Conservation (phyloP, 495 filamentous ascomycete species). For the Geoglossum glabrum region DNA sequence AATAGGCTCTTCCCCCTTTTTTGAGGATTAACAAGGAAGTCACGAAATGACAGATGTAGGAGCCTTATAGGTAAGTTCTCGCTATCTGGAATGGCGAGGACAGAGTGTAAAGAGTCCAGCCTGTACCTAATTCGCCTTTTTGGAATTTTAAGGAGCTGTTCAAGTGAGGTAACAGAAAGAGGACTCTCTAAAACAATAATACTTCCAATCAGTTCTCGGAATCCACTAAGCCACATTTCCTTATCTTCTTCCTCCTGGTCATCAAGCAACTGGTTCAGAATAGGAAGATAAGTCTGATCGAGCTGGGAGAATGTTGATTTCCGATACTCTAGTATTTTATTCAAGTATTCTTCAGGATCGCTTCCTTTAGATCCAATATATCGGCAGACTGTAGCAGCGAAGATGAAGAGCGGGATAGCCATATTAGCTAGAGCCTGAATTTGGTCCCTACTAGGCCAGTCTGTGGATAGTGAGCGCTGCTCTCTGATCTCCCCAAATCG, state of each 20-base stretch:
- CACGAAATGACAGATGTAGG: conserved; percentile 16
- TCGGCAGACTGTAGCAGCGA: too few species aligned
- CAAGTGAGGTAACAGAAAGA: too few species aligned
- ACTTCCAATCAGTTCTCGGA: conserved; percentile 16
- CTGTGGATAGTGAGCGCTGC: too few species aligned
- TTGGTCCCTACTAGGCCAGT: too few species aligned
- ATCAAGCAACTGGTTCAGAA: too few species aligned
- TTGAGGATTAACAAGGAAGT: conserved; percentile 12
- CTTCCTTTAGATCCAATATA: not conserved
- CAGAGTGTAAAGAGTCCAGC: conserved; percentile 15
- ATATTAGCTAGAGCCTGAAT: too few species aligned
- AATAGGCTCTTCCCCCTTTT: conserved; percentile 11
- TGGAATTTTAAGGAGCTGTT: too few species aligned
- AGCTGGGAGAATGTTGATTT: too few species aligned
- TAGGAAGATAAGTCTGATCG: too few species aligned
- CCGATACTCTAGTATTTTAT: too few species aligned
- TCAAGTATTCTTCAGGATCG: too few species aligned
- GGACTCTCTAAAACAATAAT: too few species aligned
- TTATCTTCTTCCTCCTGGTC: conserved; percentile 10
- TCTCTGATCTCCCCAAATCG: not conserved
- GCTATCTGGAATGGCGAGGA: conserved; percentile 11
- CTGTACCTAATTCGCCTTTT: not conserved
- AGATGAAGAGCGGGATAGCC: not conserved
- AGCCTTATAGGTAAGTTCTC: conserved; percentile 8
- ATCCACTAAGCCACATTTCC: conserved; percentile 6